Conservation (phyloP, 2,329 filamentous ascomycete species). For the Penicillium sp. region DNA sequence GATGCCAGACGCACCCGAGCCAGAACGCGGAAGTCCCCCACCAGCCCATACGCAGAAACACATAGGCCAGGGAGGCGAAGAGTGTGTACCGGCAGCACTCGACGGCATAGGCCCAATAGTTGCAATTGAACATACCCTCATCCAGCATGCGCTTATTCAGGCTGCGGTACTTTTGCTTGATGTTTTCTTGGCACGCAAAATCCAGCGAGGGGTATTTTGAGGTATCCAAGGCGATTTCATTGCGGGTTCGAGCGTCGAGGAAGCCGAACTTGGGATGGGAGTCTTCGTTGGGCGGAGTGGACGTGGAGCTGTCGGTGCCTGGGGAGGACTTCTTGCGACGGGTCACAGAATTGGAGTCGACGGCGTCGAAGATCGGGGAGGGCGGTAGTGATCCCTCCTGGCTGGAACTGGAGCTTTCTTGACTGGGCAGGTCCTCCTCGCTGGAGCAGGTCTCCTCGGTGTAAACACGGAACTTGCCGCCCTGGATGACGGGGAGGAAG, state of each 20-base stretch:
- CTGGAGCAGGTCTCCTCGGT: conserved; percentile 50
- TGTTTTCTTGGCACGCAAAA: conserved; percentile 70
- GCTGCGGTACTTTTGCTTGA: conserved; percentile 80
- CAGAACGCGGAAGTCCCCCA: conserved; percentile 72
- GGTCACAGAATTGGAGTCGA: conserved; percentile 42
- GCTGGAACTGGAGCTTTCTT: conserved; percentile 55
- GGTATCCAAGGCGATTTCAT: conserved; percentile 76
- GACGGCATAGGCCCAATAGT: conserved; percentile 76
- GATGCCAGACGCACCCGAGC: conserved; percentile 88
- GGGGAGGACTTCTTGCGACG: conserved; percentile 42
- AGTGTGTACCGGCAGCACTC: conserved; percentile 74
- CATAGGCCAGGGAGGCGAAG: conserved; percentile 66
- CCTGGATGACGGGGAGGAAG: conserved; percentile 89
- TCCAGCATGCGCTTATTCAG: conserved; percentile 72
- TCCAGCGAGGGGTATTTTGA: conserved; percentile 83
- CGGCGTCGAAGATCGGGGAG: conserved; percentile 64
- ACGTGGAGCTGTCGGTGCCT: conserved; percentile 33
- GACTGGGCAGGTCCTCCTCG: conserved; percentile 35
- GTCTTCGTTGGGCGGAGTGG: conserved; percentile 29
- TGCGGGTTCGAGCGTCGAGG: conserved; percentile 72
- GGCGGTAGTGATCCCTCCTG: conserved; percentile 59
- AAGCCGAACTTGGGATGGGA: conserved; percentile 59
- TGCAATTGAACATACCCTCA: conserved; percentile 81
- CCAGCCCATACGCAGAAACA: conserved; percentile 66
- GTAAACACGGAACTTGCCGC: conserved; percentile 71